Evolutionary conservation across 768 basidiomycete species (phyloP).

Genomic region (Boletus rubropictus): DNA sequence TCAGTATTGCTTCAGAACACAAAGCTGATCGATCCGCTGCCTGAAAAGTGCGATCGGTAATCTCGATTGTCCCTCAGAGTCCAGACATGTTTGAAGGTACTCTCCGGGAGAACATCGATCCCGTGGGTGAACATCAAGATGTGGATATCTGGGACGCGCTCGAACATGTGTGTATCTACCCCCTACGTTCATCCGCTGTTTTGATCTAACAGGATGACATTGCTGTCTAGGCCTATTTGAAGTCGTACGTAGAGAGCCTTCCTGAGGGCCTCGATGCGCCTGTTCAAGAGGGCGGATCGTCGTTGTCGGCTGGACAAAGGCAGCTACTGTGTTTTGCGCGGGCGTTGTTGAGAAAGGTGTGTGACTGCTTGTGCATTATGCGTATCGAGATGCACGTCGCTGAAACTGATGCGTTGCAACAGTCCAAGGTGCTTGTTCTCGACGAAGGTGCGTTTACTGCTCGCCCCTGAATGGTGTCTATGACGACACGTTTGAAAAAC

Average conservation of each 20-base stretch:
- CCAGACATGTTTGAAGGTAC: constrained; percentile 69
- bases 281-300: constrained; percentile 74
- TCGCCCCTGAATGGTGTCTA: not conserved
- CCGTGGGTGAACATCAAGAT: constrained; percentile 68
- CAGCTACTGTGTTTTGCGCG: constrained; percentile 88
- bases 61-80: constrained; percentile 84
- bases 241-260: constrained; percentile 59
- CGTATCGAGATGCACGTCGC: not conserved
- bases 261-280: constrained; percentile 65
- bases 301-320: constrained; percentile 78
- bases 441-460: constrained; percentile 63
- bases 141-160: constrained; percentile 84
- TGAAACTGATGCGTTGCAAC: constrained; percentile 5
- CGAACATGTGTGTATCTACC: constrained; percentile 42
- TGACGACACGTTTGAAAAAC: not conserved
- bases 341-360: constrained; percentile 70
- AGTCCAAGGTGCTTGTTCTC: constrained; percentile 85
- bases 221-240: constrained; percentile 63
- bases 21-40: not conserved
- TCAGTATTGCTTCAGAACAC: too few species aligned
- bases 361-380: not conserved
- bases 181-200: too few species aligned
- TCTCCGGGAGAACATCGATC: constrained; percentile 85
- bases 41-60: constrained; percentile 56
- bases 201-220: not conserved